phyloP scores from a whole-genome alignment of 2,329 filamentous ascomycete genomes.

The Diaporthe sp. region DNA sequence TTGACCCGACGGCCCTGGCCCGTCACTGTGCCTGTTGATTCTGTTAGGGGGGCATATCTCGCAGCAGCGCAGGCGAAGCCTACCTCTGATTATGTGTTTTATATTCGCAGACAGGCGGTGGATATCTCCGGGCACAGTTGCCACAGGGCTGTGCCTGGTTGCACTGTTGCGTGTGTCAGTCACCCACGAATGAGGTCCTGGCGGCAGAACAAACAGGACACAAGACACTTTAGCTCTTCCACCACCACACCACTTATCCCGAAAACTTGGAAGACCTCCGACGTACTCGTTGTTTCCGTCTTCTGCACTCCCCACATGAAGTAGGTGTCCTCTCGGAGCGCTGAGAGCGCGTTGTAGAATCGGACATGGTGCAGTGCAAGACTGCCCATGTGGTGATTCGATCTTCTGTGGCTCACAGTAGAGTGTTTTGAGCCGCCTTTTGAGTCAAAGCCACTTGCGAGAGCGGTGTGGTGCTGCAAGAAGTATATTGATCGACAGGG shows the following conservation, averaged over 20 bases:
- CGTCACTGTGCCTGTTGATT: conserved; percentile 29
- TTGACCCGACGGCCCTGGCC: background rate
- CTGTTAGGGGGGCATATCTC: background rate
- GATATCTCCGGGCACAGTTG: conserved; percentile 67
- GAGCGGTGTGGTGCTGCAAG: conserved; percentile 7
- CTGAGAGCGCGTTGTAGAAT: conserved; percentile 50
- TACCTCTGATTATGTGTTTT: conserved; percentile 47
- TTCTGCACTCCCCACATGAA: conserved; percentile 65
- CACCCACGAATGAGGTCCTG: background rate
- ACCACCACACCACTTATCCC: too few species aligned
- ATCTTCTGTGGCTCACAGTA: background rate
- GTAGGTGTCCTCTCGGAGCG: conserved; percentile 55
- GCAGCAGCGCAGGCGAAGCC: conserved; percentile 20
- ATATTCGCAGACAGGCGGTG: conserved; percentile 66
- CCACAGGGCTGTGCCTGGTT: conserved; percentile 68
- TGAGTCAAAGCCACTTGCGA: background rate
- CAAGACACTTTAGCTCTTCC: background rate
- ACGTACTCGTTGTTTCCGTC: conserved; percentile 66
- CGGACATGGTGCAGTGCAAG: conserved; percentile 48
- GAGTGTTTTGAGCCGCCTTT: background rate
- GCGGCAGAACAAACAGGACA: background rate
- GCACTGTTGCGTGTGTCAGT: conserved; percentile 55
- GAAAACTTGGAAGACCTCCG: too few species aligned
- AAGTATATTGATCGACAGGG: conserved; percentile 17
- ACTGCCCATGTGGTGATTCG: conserved; percentile 3